A percentile compares a stretch with the other conserved stretches of the same genome.
Conservation (phyloP, 345 rosid genomes). For the Brassica nigra region DNA sequence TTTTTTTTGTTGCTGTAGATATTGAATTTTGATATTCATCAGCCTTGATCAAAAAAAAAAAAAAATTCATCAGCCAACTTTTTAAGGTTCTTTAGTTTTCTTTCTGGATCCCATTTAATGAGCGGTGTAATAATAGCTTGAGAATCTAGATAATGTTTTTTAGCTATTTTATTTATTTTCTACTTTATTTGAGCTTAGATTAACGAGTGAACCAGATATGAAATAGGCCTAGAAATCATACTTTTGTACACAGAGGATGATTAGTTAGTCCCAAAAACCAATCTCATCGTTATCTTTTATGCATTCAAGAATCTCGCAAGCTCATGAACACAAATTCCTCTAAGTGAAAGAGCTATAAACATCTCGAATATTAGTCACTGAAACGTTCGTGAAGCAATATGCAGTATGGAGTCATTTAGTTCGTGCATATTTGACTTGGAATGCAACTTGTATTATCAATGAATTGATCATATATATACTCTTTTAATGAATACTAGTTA, state of each 20-base stretch:
- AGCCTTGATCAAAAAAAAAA: neutral
- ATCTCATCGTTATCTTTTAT: constrained; percentile 18
- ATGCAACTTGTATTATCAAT: no score
- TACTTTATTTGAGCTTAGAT: constrained; percentile 1
- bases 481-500: neutral
- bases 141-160: constrained; percentile 33
- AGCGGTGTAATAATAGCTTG: constrained; percentile 27
- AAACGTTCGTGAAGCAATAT: neutral
- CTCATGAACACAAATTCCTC: constrained; percentile 19
- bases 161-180: neutral
- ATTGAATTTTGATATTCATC: constrained; percentile 11
- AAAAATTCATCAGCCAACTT: neutral
- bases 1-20: neutral
- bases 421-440: neutral
- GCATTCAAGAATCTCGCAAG: constrained; percentile 23
- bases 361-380: neutral
- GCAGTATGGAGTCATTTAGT: neutral
- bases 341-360: neutral
- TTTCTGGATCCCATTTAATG: constrained; percentile 30
- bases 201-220: constrained; percentile 30
- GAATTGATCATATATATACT: neutral
- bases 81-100: constrained; percentile 39
- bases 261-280: constrained; percentile 15
- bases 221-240: constrained; percentile 16
- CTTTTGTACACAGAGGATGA: constrained; percentile 8